Evolutionary conservation across 2,329 filamentous ascomycete species (phyloP), one percentile per base, ranked within the genome.

Genomic region (Colletotrichum eleusines): DNA sequence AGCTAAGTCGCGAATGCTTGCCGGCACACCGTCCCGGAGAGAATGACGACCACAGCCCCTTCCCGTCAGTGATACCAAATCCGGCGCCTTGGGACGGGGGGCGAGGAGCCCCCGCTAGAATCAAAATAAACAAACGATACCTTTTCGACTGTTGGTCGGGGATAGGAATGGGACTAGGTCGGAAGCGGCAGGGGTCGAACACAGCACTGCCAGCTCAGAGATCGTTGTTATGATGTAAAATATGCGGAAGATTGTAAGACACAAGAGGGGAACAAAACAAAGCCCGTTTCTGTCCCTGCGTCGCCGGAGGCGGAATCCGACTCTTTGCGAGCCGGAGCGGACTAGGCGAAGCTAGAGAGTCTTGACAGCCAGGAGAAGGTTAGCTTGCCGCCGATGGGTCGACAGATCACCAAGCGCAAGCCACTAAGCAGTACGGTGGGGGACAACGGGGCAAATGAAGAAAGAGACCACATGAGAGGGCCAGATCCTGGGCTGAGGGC

Each of bases 391-490:
- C 18, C 20, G n/a, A 53, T 38, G 23, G n/a, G 26, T 12, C 40
- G 35, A 51, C 60, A 53, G 48, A 46, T 20, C 42, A n/a, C 20
- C 14, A 23, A 18, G 31, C 18, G 58, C 40, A 63, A 63, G 60
- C 48, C 46, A 44, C 60, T 35, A 48, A 48, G 28, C 11, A 18
- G n/a, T 18, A 23, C n/a, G 42, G 18, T 31, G 35, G 26, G 20
- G 20, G 35, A 42, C 26, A 26, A 53, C 28, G 18, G 23, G 33
- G 6, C n/a, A 62, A 35, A 42, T n/a, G 33, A 48, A 40, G 60
- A 40, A 40, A 42, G 35, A 26, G 59, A 26, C 23, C 31, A 16
- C 33, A 53, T 38, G 23, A 42, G 16, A 53, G 35, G 46, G 33
- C 26, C 46, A 53, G 46, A 50, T n/a, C 58, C 18, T 48, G 18